Base-by-base conservation (phyloP, 2,329 filamentous ascomycete genomes). In the Diaporthe citriasiana region DNA sequence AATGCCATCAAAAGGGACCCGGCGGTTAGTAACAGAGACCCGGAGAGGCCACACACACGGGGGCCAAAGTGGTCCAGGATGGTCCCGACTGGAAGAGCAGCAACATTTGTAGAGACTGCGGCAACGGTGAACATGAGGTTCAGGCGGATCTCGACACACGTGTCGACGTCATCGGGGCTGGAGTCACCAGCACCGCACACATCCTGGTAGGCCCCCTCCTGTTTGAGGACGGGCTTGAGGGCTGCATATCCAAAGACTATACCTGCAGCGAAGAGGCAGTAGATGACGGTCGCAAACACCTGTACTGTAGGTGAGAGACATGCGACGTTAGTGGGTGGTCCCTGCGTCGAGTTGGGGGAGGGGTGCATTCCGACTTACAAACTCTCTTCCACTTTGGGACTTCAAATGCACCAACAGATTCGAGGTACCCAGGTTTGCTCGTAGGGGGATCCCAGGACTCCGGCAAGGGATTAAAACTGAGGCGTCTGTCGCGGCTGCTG, bases 41-140 rank as follows among this genome's bases (percentile, higher is more conserved):
- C 95, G 73, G 93, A 88, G 30, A 95, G 86, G 4, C 94, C 93
- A 78, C 93, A 93, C 6, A 94, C 87, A 72, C 93, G 89, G 19
- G 95, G 95, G 1, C 95, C 95, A 79, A 90, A 95, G 76, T 91
- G 88, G 83, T 98, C 95, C 30, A 98, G 89, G 57, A 97, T 93
- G 3, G 94, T 94, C 59, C 95, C 95, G 15, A 97, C 91, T 2
- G 95, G 94, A 9, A 98, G 87, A 17, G 95, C 95, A 53, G 92
- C 94, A 17, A 97, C 93, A 79, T 98, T 98, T 51, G 95, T 97
- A 9, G 90, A 93, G 13, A 97, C 95, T 19, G 95, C 95, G 17
- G 95, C 95, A 53, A 95, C 89, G 8, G 95, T 97, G 86, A 98
- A 98, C 94, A 97, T 97, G 77, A 98, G 86, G 82, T 98, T 98